A percentile compares a stretch with the other conserved stretches of the same genome.
These are phyloP conservation scores for Fragaria nilgerrensis DNA, from an alignment of 306 rosid species.

Conservation along the genomic window DNA sequence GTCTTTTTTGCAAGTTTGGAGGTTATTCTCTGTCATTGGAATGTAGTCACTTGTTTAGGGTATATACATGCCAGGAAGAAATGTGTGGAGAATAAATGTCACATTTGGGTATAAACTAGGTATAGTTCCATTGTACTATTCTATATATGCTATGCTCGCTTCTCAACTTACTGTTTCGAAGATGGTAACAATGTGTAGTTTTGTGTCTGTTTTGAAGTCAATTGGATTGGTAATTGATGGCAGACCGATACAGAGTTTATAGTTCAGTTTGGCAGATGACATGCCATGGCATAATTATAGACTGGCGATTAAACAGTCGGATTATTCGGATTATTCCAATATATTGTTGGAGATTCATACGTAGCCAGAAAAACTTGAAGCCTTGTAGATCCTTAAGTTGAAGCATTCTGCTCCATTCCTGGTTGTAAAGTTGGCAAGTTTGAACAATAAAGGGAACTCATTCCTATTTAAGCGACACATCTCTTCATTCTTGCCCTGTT, in stretches of 20 bases:
- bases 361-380: neutral
- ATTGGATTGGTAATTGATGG: neutral
- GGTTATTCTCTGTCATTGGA: neutral
- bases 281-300: neutral
- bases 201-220: neutral
- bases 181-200: neutral
- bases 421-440: no score
- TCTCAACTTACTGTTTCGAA: neutral
- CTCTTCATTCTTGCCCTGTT: no score
- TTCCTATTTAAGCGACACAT: no score
- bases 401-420: no score
- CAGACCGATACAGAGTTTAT: neutral
- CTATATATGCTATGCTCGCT: neutral
- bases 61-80: neutral
- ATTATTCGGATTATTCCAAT: neutral
- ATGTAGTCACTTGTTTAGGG: neutral
- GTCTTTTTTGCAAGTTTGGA: neutral
- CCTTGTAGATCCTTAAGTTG: no score
- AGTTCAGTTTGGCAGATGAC: neutral
- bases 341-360: neutral
- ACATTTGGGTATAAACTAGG: neutral
- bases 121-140: neutral
- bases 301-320: neutral
- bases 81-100: neutral
- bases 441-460: neutral